phyloP scores from a whole-genome alignment of 1,284 basidiomycete genomes.

The Puccinia horiana region DNA sequence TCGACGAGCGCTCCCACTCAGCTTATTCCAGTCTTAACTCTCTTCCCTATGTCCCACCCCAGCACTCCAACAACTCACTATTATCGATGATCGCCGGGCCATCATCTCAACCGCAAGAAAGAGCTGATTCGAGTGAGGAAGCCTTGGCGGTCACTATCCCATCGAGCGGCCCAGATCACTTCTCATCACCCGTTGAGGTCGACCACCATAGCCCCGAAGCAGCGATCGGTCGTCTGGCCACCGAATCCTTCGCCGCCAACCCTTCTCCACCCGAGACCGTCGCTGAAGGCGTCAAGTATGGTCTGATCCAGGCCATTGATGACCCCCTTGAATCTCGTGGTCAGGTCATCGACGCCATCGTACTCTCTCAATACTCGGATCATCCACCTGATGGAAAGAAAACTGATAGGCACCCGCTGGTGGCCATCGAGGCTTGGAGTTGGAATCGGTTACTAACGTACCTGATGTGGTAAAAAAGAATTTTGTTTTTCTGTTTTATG shows the following conservation, averaged over 20 bases:
- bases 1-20: background rate
- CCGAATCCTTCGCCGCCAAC: slow-evolving; percentile 22
- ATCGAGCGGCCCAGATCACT: background rate
- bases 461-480: slow-evolving; percentile 40
- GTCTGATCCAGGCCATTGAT: background rate
- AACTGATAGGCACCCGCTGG: background rate
- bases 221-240: background rate
- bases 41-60: background rate
- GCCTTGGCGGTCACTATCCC: background rate
- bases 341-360: slow-evolving; percentile 20
- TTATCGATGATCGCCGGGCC: background rate
- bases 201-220: background rate
- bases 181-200: background rate
- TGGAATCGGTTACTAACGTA: slow-evolving; percentile 42
- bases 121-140: background rate
- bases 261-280: slow-evolving; percentile 10
- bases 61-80: background rate
- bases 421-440: slow-evolving; percentile 41
- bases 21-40: background rate
- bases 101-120: background rate
- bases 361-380: background rate
- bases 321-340: slow-evolving; percentile 4
- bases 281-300: slow-evolving; percentile 33
- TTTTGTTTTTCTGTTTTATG: slow-evolving; percentile 15
- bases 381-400: background rate